Percentiles rank a stretch among this genome's conserved stretches.
These are phyloP conservation scores for Irpex lacteus DNA, from an alignment of 1,284 basidiomycete species.

Conservation along the genomic window DNA sequence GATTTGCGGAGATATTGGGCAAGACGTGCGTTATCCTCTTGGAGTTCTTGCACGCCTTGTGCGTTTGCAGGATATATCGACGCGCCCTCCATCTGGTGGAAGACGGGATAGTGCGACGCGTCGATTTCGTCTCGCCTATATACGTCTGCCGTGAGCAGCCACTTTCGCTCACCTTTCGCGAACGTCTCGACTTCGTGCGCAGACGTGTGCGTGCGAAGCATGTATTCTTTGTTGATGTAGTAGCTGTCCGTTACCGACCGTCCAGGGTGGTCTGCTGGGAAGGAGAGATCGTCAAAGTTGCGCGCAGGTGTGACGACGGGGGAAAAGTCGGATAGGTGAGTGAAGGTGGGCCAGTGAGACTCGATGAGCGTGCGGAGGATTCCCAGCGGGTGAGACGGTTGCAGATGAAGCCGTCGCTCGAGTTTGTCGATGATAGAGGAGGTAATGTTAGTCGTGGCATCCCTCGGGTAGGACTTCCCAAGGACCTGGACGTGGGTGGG, in stretches of 20 bases:
- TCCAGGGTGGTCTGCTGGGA: slow-evolving; percentile 92
- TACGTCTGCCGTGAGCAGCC: slow-evolving; percentile 97
- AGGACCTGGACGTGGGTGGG: slow-evolving; percentile 38
- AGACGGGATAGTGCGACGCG: slow-evolving; percentile 94
- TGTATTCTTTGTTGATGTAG: slow-evolving; percentile 87
- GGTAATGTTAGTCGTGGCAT: slow-evolving; percentile 85
- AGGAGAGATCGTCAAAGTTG: slow-evolving; percentile 98
- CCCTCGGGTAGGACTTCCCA: slow-evolving; percentile 62
- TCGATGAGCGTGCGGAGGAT: slow-evolving; percentile 88
- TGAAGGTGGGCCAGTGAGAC: slow-evolving; percentile 73
- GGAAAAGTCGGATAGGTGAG: slow-evolving; percentile 70
- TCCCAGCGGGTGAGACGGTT: slow-evolving; percentile 80
- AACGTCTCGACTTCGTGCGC: slow-evolving; percentile 98
- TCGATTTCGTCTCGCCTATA: slow-evolving; percentile 99
- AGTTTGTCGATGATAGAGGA: slow-evolving; percentile 81
- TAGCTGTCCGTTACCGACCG: slow-evolving; percentile 90
- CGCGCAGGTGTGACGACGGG: slow-evolving; percentile 88
- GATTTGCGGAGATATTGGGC: slow-evolving; percentile 58
- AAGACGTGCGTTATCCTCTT: slow-evolving; percentile 65
- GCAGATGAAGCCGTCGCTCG: slow-evolving; percentile 69
- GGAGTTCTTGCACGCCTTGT: slow-evolving; percentile 54
- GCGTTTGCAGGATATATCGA: slow-evolving; percentile 66
- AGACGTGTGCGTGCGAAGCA: slow-evolving; percentile 97
- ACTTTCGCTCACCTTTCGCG: slow-evolving; percentile 69
- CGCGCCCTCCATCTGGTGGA: slow-evolving; percentile 99